phyloP scores from a whole-genome alignment of 2,329 filamentous ascomycete species.

The Westerdykella sp. region DNA sequence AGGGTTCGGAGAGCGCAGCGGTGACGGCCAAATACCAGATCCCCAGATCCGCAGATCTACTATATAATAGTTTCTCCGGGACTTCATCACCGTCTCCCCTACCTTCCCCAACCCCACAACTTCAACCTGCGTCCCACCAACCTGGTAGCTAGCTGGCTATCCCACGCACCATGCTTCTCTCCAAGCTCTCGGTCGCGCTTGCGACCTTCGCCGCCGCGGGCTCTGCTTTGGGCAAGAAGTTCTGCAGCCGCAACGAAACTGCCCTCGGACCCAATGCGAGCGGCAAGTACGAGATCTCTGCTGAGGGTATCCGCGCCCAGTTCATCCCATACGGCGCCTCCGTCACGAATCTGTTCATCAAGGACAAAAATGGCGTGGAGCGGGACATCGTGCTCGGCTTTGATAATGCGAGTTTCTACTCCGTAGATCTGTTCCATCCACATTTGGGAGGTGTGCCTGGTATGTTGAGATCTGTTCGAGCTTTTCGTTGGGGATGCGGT shows the following conservation, averaged over 20 bases:
- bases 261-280: conserved; percentile 31
- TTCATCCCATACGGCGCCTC: conserved; percentile 73
- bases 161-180: conserved; percentile 8
- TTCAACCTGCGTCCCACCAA: conserved; percentile 5
- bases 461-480: conserved; percentile 3
- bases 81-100: no score
- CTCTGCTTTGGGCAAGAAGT: conserved; percentile 16
- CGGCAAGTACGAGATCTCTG: conserved; percentile 65
- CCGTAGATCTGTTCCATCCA: conserved; percentile 57
- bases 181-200: conserved; percentile 15
- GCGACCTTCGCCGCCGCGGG: conserved; percentile 22
- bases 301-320: conserved; percentile 58
- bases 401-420: conserved; percentile 69
- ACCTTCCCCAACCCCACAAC: no score
- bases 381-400: conserved; percentile 68
- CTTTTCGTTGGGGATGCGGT: background rate
- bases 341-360: conserved; percentile 64
- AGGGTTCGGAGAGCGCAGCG: no score
- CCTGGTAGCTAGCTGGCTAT: background rate
- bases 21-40: no score
- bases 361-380: conserved; percentile 60
- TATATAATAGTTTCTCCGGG: no score
- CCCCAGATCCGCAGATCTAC: no score
- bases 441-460: conserved; percentile 69
- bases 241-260: conserved; percentile 12